Conservation (phyloP, 257 asterid genomes). For the Solanum megistacrolobum region DNA sequence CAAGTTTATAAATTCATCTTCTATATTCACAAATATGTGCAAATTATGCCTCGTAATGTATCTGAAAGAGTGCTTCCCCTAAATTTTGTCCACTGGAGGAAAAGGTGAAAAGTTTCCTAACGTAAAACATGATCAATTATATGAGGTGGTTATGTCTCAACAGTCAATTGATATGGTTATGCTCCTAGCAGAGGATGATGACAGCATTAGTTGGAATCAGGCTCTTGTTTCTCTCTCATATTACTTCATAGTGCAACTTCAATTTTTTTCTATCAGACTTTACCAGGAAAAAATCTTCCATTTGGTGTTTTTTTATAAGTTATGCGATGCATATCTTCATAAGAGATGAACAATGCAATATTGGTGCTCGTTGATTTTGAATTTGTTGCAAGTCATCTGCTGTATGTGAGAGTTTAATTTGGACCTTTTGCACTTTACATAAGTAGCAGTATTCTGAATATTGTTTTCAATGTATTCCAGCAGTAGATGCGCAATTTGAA, state of each 20-base stretch:
- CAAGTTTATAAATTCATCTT: not conserved
- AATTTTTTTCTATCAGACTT: not conserved
- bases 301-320: too few species aligned
- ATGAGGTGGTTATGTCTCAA: not conserved
- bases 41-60: not conserved
- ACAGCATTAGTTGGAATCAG: not conserved
- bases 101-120: not conserved
- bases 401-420: not conserved
- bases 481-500: not conserved
- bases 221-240: not conserved
- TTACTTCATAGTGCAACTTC: not conserved
- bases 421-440: not conserved
- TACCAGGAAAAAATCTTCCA: not conserved
- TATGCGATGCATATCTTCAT: not conserved
- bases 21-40: not conserved
- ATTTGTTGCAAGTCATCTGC: not conserved
- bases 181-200: not conserved
- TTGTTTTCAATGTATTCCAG: not conserved
- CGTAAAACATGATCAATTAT: not conserved
- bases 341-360: not conserved
- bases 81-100: not conserved
- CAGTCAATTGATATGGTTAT: not conserved
- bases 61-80: not conserved
- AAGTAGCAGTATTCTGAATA: not conserved
- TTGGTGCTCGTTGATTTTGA: not conserved